phyloP scores from a whole-genome alignment of 1,284 basidiomycete genomes.

The Irpex sp. region DNA sequence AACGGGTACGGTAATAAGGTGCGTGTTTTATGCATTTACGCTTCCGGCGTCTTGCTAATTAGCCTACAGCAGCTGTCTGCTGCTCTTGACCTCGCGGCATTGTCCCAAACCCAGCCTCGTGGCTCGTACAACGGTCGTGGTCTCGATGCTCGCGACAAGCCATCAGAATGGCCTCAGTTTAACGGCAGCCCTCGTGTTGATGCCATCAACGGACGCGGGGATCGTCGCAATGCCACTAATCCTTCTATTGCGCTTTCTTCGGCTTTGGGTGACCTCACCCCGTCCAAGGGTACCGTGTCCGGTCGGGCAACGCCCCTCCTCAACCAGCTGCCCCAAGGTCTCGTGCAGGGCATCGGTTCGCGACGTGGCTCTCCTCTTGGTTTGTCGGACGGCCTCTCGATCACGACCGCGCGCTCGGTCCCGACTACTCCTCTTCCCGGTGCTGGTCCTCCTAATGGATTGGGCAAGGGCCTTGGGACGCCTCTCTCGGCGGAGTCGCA shows the following conservation, averaged over 20 bases:
- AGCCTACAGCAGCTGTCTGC: constrained; percentile 58
- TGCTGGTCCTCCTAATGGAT: constrained; percentile 38
- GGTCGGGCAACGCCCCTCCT: constrained; percentile 61
- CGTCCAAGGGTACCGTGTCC: constrained; percentile 40
- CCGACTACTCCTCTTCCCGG: constrained; percentile 70
- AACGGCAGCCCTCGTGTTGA: constrained; percentile 59
- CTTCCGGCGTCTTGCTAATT: constrained; percentile 3
- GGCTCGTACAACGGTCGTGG: constrained; percentile 53
- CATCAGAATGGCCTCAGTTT: constrained; percentile 94
- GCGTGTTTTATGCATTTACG: constrained; percentile 29
- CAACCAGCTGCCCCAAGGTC: constrained; percentile 57
- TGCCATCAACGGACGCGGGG: constrained; percentile 33
- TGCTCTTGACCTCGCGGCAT: constrained; percentile 88
- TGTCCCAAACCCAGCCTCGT: constrained; percentile 78
- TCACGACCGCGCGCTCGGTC: constrained; percentile 62
- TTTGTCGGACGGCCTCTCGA: constrained; percentile 54
- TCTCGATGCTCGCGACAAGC: constrained; percentile 62
- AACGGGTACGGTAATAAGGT: constrained; percentile 61
- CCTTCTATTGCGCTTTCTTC: constrained; percentile 62
- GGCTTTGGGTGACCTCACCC: constrained; percentile 43
- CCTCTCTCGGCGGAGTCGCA: constrained; percentile 62
- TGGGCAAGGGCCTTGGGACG: constrained; percentile 60
- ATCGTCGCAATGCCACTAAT: constrained; percentile 69
- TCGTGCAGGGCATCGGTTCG: constrained; percentile 45
- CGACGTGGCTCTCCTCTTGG: constrained; percentile 70